These are phyloP conservation scores for Cocos nucifera DNA, from an alignment of 176 grass and related monocot genomes.

Conservation along the genomic window DNA sequence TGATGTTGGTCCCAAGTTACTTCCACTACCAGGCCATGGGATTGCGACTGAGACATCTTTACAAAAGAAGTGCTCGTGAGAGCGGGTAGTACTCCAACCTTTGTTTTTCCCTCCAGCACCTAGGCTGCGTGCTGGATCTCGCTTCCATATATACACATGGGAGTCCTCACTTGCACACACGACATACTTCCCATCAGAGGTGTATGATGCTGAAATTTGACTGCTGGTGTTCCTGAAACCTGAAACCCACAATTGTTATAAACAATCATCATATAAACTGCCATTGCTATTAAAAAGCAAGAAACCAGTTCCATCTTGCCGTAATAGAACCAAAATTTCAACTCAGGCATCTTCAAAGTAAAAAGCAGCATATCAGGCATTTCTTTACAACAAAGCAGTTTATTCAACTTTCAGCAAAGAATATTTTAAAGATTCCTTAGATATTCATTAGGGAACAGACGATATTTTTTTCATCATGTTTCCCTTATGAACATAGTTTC, in stretches of 20 bases:
- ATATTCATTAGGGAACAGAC: too few relatives aligned
- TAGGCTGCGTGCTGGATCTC: conserved; percentile 19
- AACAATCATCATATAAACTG: too few relatives aligned
- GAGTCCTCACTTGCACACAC: conserved; percentile 88
- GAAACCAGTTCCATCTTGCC: too few relatives aligned
- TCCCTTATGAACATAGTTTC: too few relatives aligned
- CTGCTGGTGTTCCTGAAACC: conserved; percentile 97
- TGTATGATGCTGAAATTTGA: conserved; percentile 82
- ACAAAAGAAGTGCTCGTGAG: conserved; percentile 86
- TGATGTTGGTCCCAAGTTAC: conserved; percentile 14
- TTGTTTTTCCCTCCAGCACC: conserved; percentile 36
- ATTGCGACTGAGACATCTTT: conserved; percentile 73
- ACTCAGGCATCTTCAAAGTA: too few relatives aligned
- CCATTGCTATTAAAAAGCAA: too few relatives aligned
- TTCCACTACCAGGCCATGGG: conserved; percentile 50
- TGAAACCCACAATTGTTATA: conserved; percentile 6
- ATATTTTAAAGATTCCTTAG: too few relatives aligned
- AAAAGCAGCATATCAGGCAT: too few relatives aligned
- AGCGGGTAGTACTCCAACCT: conserved; percentile 53
- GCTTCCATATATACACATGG: conserved; percentile 80
- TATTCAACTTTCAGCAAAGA: too few relatives aligned
- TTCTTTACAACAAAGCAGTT: too few relatives aligned
- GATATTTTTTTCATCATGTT: too few relatives aligned
- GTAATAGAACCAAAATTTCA: too few relatives aligned
- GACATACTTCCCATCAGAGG: conserved; percentile 57